phyloP scores from a whole-genome alignment of 176 grass and related monocot species.

The Eleusine indica region DNA sequence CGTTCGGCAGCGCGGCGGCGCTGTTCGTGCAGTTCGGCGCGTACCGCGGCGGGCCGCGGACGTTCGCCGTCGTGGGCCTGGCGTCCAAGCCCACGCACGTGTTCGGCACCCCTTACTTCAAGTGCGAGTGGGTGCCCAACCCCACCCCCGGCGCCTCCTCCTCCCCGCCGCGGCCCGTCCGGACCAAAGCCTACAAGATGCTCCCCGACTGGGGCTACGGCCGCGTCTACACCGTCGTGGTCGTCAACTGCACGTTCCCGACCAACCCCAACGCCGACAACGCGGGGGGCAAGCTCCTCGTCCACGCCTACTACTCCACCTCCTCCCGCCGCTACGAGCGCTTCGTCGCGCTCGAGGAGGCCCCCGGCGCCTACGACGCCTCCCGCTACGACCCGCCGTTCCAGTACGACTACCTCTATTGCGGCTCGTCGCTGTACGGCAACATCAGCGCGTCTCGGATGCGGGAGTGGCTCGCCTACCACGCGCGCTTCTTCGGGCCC shows the following conservation, averaged over 20 bases:
- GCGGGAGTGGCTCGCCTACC: slow-evolving; percentile 85
- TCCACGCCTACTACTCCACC: slow-evolving; percentile 89
- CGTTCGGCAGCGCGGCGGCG: slow-evolving; percentile 78
- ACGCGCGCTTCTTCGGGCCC: slow-evolving; percentile 79
- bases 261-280: slow-evolving; percentile 75
- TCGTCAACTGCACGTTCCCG: slow-evolving; percentile 93
- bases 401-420: slow-evolving; percentile 90
- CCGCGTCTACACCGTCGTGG: slow-evolving; percentile 83
- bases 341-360: slow-evolving; percentile 75
- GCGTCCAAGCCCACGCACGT: slow-evolving; percentile 88
- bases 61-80: slow-evolving; percentile 76
- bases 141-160: slow-evolving; percentile 37
- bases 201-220: slow-evolving; percentile 96
- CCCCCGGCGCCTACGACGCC: slow-evolving; percentile 66
- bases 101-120: slow-evolving; percentile 82
- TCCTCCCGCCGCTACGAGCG: slow-evolving; percentile 73
- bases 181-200: slow-evolving; percentile 88
- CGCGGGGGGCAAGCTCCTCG: slow-evolving; percentile 75
- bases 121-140: slow-evolving; percentile 86
- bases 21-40: slow-evolving; percentile 92
- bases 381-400: slow-evolving; percentile 56
- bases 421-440: slow-evolving; percentile 90
- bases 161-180: slow-evolving; percentile 52
- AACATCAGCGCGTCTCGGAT: slow-evolving; percentile 68
- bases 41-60: slow-evolving; percentile 77